phyloP scores from a whole-genome alignment of 2,329 filamentous ascomycete species.

The Fusarium tuaranense region DNA sequence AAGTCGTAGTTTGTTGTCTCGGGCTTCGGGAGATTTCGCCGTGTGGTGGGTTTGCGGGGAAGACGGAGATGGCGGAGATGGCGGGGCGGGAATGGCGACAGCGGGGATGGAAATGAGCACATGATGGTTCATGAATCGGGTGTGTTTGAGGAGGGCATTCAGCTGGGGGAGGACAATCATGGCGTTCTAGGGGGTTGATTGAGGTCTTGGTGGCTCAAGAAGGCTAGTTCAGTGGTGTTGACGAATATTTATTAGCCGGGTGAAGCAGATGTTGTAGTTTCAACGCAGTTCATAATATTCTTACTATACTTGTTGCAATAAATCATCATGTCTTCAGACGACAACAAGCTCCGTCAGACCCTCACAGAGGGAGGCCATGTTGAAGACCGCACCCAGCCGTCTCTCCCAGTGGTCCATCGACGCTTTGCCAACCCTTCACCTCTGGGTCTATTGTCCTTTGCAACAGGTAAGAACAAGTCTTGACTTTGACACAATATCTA shows the following conservation, averaged over 20 bases:
- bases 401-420: slow-evolving; percentile 16
- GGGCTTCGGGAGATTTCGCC: not conserved
- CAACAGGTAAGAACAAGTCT: slow-evolving; percentile 4
- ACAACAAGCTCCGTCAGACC: slow-evolving; percentile 8
- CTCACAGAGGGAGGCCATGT: slow-evolving; percentile 14
- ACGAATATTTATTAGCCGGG: not conserved
- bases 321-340: slow-evolving; percentile 13
- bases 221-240: not conserved
- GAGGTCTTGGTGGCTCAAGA: not conserved
- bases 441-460: slow-evolving; percentile 24
- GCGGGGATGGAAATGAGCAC: not conserved
- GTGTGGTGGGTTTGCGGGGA: not conserved
- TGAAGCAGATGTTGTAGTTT: not conserved
- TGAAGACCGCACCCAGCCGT: slow-evolving; percentile 11
- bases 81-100: not conserved
- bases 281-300: not conserved
- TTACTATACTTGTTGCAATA: not conserved
- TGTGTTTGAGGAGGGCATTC: not conserved
- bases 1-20: not conserved
- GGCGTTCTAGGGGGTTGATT: not conserved
- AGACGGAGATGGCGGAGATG: slow-evolving; percentile 8
- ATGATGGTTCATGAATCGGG: not conserved
- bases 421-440: slow-evolving; percentile 24
- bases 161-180: not conserved
- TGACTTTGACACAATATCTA: not conserved